Percentiles rank a stretch among this genome's conserved stretches.
phyloP scores from a whole-genome alignment of 345 rosid genomes.

The Brassica rapa region DNA sequence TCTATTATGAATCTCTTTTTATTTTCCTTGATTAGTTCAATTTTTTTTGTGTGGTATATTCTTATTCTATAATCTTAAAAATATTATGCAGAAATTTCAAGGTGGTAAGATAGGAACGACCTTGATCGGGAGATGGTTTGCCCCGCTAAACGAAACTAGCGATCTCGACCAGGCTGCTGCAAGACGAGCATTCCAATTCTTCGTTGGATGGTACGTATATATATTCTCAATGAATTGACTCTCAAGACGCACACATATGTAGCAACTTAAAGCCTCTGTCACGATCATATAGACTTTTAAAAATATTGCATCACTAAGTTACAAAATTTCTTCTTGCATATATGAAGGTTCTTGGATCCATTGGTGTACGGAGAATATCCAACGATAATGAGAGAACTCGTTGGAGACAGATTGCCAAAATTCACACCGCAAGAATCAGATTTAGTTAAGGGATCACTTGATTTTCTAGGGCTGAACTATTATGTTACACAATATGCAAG shows the following conservation, averaged over 20 bases:
- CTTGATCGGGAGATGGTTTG: slow-evolving; percentile 26
- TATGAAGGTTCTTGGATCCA: slow-evolving; percentile 32
- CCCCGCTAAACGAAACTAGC: slow-evolving; percentile 10
- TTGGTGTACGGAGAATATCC: slow-evolving; percentile 31
- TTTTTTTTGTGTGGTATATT: no score
- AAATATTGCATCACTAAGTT: no score
- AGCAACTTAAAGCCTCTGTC: not conserved
- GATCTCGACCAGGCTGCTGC: slow-evolving; percentile 24
- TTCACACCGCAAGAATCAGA: slow-evolving; percentile 17
- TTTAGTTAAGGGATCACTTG: slow-evolving; percentile 36
- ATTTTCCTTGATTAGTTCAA: no score
- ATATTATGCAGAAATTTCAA: slow-evolving; percentile 9
- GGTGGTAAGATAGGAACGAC: slow-evolving; percentile 28
- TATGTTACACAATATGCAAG: slow-evolving; percentile 36
- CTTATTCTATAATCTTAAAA: no score
- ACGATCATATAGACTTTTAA: not conserved
- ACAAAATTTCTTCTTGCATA: not conserved
- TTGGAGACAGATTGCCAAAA: slow-evolving; percentile 28
- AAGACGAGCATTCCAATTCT: slow-evolving; percentile 23
- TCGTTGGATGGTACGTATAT: slow-evolving; percentile 32
- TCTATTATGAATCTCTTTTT: no score
- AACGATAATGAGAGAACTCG: not conserved
- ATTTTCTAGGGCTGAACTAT: slow-evolving; percentile 39
- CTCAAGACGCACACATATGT: not conserved
- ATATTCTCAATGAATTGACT: not conserved